phyloP scores from a whole-genome alignment of 2,329 filamentous ascomycete genomes.

The Phialemoniopsis sp. region DNA sequence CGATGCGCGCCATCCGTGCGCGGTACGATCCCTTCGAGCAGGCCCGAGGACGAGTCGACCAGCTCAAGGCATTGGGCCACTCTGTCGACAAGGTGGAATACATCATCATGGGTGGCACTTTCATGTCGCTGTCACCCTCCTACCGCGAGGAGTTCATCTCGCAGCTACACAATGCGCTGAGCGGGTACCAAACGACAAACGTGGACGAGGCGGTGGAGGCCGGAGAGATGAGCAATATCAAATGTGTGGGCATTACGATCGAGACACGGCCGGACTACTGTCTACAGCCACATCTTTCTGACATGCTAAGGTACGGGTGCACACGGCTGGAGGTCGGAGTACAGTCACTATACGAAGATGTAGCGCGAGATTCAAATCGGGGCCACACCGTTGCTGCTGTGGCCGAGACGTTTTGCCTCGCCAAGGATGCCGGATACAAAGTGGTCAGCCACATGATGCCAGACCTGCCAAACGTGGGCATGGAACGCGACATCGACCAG shows the following conservation, averaged over 20 bases:
- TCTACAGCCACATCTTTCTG: constrained; percentile 87
- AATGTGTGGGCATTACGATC: constrained; percentile 98
- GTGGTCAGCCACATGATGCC: constrained; percentile 99
- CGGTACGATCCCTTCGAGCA: constrained; percentile 98
- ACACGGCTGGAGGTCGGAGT: constrained; percentile 93
- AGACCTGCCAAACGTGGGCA: constrained; percentile 93
- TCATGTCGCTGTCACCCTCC: constrained; percentile 89
- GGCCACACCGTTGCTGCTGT: constrained; percentile 95
- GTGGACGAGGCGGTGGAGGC: constrained; percentile 95
- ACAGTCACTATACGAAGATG: constrained; percentile 95
- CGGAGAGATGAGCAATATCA: constrained; percentile 93
- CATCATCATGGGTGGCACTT: constrained; percentile 99
- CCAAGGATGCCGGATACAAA: constrained; percentile 98
- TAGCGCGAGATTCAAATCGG: constrained; percentile 95
- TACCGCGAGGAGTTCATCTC: constrained; percentile 94
- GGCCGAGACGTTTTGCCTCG: constrained; percentile 92
- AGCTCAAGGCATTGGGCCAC: constrained; percentile 92
- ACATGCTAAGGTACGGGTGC: constrained; percentile 97
- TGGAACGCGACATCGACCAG: constrained; percentile 95
- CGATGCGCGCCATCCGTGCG: constrained; percentile 95
- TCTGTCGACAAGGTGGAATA: constrained; percentile 99
- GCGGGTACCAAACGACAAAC: constrained; percentile 88
- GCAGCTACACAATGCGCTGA: constrained; percentile 93
- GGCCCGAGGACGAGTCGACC: constrained; percentile 90
- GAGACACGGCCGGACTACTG: constrained; percentile 98